A percentile compares a stretch with the other conserved stretches of the same genome.
Evolutionary conservation across 345 rosid genomes (phyloP).

Genomic region (Anastatica hierochuntica): DNA sequence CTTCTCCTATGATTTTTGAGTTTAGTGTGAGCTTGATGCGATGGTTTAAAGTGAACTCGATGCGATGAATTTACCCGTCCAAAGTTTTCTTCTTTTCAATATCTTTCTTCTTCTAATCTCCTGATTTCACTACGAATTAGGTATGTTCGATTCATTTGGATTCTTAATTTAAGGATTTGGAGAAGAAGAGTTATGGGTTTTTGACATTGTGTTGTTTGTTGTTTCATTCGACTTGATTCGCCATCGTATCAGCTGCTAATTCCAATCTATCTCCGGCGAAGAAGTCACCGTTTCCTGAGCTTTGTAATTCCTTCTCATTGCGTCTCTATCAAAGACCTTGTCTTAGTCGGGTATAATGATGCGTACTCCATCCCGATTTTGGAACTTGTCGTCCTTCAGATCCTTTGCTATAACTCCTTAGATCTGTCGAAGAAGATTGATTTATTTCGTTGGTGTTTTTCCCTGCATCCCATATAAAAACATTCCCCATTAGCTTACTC

Average conservation of each 20-base stretch:
- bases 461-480: constrained; percentile 47
- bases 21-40: too few species aligned
- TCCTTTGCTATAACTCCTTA: constrained; percentile 47
- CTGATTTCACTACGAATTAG: too few species aligned
- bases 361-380: constrained; percentile 46
- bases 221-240: too few species aligned
- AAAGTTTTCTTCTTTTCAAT: too few species aligned
- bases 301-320: constrained; percentile 46
- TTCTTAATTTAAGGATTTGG: too few species aligned
- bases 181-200: too few species aligned
- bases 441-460: constrained; percentile 41
- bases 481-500: constrained; percentile 59
- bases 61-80: too few species aligned
- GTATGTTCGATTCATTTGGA: too few species aligned
- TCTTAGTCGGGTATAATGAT: constrained; percentile 54
- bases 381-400: constrained; percentile 51
- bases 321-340: constrained; percentile 54
- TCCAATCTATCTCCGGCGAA: constrained; percentile 13
- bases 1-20: too few species aligned
- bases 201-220: too few species aligned
- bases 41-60: too few species aligned
- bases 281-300: constrained; percentile 22
- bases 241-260: constrained; percentile 15
- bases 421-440: constrained; percentile 49
- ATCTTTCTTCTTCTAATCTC: too few species aligned